Evolutionary conservation across 2,329 filamentous ascomycete species (phyloP).

Genomic region (Paracoccidioides lutzii): DNA sequence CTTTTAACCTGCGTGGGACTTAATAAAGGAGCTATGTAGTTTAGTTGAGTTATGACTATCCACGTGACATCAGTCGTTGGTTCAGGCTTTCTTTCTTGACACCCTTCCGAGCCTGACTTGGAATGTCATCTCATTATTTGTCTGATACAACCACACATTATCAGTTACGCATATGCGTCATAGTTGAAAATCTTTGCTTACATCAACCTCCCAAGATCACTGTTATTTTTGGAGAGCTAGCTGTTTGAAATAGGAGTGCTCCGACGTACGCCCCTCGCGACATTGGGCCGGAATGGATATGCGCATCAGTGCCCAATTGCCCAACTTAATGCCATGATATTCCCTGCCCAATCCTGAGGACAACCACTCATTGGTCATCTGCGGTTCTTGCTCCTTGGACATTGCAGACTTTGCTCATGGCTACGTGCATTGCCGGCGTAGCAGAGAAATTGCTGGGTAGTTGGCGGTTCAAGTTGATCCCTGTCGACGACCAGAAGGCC

Average conservation of each 20-base stretch:
- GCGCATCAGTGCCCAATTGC: conserved; percentile 2
- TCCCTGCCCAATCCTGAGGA: not conserved
- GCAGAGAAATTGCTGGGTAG: not conserved
- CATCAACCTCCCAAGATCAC: not conserved
- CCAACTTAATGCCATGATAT: not conserved
- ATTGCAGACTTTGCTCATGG: not conserved
- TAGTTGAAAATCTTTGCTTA: too few relatives aligned
- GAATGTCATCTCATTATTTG: too few relatives aligned
- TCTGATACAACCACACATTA: too few relatives aligned
- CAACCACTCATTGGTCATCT: not conserved
- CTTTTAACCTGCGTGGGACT: too few relatives aligned
- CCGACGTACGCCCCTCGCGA: too few relatives aligned
- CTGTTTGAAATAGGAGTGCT: not conserved
- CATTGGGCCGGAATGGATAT: conserved; percentile 1
- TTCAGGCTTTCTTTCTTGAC: too few relatives aligned
- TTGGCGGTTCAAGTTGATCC: not conserved
- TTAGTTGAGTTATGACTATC: too few relatives aligned
- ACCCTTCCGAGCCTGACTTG: too few relatives aligned
- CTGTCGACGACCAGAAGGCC: not conserved
- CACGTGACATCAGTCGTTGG: too few relatives aligned
- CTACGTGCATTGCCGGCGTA: not conserved
- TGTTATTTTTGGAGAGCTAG: not conserved
- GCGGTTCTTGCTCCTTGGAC: not conserved
- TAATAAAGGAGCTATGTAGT: too few relatives aligned
- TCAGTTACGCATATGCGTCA: too few relatives aligned